Conservation (phyloP, 495 filamentous ascomycete species). For the Penicillium atrosanguineum region DNA sequence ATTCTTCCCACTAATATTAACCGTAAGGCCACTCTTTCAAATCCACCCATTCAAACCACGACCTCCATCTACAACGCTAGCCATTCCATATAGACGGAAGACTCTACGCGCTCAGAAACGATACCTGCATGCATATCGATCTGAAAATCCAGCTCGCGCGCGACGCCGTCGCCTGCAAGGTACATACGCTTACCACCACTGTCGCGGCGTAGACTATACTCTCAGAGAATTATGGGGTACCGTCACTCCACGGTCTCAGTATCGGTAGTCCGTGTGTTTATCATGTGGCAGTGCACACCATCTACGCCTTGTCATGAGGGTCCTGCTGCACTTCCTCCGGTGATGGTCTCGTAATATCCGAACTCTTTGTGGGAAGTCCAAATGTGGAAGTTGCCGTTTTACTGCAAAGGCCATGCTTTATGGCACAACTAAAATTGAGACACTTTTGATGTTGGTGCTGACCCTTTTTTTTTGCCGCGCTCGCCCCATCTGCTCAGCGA, state of each 20-base stretch:
- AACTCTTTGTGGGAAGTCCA: conserved; percentile 44
- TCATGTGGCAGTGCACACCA: conserved; percentile 90
- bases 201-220: conserved; percentile 74
- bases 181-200: conserved; percentile 40
- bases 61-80: too few species aligned
- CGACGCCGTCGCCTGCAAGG: conserved; percentile 20
- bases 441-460: conserved; percentile 42
- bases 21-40: not conserved
- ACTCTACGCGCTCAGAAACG: too few species aligned
- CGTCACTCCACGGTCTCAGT: conserved; percentile 81
- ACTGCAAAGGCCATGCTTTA: too few species aligned
- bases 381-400: too few species aligned
- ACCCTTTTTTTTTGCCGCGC: conserved; percentile 40
- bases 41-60: too few species aligned
- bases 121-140: too few species aligned
- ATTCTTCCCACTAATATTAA: not conserved
- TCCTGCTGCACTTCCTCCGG: conserved; percentile 80
- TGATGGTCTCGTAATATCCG: conserved; percentile 88
- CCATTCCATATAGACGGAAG: too few species aligned
- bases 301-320: conserved; percentile 75
- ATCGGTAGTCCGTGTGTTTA: conserved; percentile 91
- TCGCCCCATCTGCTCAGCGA: conserved; percentile 47
- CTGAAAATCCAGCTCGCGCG: conserved; percentile 33
- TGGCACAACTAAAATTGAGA: conserved; percentile 26
- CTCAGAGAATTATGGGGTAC: conserved; percentile 77